Conservation (phyloP, 129 eudicot genomes). For the Helianthus tuberosus region DNA sequence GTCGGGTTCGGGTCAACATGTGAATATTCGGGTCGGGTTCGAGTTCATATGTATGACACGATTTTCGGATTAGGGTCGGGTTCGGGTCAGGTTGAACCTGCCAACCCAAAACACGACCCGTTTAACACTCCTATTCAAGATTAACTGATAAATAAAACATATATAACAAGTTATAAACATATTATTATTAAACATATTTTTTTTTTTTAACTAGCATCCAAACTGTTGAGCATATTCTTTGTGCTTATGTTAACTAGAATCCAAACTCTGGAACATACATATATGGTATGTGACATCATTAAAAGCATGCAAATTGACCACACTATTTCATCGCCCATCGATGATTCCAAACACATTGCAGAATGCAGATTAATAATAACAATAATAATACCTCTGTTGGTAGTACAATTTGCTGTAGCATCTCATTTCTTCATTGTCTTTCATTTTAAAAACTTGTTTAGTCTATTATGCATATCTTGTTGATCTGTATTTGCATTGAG, state of each 20-base stretch:
- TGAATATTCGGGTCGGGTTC: too few species aligned
- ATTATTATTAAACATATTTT: background rate
- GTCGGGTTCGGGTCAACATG: too few species aligned
- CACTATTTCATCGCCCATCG: constrained; percentile 17
- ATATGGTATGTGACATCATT: constrained; percentile 20
- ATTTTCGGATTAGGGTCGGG: too few species aligned
- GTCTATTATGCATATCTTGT: too few species aligned
- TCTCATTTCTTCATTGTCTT: background rate
- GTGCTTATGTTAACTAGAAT: constrained; percentile 31
- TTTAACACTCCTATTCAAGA: too few species aligned
- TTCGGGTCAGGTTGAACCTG: too few species aligned
- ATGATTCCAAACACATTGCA: constrained; percentile 27
- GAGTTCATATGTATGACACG: too few species aligned
- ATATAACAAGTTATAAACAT: too few species aligned
- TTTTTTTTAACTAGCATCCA: background rate
- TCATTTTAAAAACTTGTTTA: too few species aligned
- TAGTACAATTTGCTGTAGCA: constrained; percentile 1
- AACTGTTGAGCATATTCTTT: constrained; percentile 7
- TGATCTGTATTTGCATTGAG: too few species aligned
- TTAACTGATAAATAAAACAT: too few species aligned
- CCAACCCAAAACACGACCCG: too few species aligned
- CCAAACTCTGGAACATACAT: constrained; percentile 31
- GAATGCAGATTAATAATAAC: background rate
- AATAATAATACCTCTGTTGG: constrained; percentile 12
- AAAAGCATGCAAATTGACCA: constrained; percentile 15